phyloP scores from a whole-genome alignment of 106 monocot species.

The Posidonia australis region DNA sequence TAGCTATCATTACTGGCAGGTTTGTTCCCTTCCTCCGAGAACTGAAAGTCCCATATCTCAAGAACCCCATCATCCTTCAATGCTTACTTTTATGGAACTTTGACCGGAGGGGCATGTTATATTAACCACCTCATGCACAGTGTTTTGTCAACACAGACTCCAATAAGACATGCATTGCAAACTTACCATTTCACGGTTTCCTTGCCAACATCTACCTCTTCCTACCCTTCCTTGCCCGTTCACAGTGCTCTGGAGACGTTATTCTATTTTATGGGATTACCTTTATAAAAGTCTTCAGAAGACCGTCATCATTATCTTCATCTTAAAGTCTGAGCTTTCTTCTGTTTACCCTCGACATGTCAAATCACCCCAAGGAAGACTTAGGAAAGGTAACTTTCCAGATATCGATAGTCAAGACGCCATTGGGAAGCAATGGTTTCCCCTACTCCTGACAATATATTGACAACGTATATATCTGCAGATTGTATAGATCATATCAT shows the following conservation, averaged over 20 bases:
- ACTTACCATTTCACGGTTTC: conserved; percentile 45
- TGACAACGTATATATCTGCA: not conserved
- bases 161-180: conserved; percentile 16
- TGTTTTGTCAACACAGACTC: conserved; percentile 16
- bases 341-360: not conserved
- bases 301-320: not conserved
- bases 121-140: conserved; percentile 5
- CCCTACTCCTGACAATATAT: not conserved
- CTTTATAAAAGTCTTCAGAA: too few species aligned
- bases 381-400: not conserved
- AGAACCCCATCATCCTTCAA: not conserved
- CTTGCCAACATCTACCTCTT: conserved; percentile 21
- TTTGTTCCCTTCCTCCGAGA: not conserved
- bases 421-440: not conserved
- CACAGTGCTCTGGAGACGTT: too few species aligned
- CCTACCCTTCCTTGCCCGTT: too few species aligned
- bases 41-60: conserved; percentile 8
- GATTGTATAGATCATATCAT: not conserved
- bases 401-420: not conserved
- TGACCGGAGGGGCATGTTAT: conserved; percentile 1
- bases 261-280: not conserved
- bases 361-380: not conserved
- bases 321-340: not conserved
- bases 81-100: conserved; percentile 9
- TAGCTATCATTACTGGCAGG: conserved; percentile 18